Base-by-base conservation (phyloP, 202 grass and related monocot species). In the Dendrocalamus latiflorus region DNA sequence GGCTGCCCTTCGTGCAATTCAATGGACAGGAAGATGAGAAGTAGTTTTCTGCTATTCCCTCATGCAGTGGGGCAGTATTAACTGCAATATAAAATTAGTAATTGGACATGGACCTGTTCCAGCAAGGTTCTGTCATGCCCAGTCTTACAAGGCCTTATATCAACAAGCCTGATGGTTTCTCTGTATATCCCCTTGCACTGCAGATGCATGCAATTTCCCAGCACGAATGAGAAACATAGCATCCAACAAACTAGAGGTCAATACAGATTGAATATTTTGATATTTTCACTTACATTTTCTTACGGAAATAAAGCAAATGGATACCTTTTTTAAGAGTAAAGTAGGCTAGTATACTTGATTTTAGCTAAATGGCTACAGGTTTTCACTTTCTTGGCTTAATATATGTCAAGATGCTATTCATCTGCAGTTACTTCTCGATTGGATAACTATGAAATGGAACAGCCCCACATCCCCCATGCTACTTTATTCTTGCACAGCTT, bases 401-500 rank as follows among this genome's bases (percentile, higher is more conserved):
- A 47, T 26, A 47, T 22, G 9, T 16, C 13, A 21, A 49, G 3
- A 49, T 0, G 51, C 18, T n/a, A n/a, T n/a, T 8, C 51, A 54
- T 44, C 24, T 74, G 57, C 1, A 26, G 0, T 45, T 18, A 30
- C 41, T 18, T 44, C 34, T 36, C 34, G 34, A 36, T 36, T 36
- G 5, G 34, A 36, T 36, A 36, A 36, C 34, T 43, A 50, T 41
- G 26, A 66, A 56, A 20, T 44, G 15, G 9, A 74, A 80, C 58
- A 9, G 18, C 5, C 26, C 18, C 39, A 70, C 56, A 36, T 37
- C 42, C 38, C 18, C 9, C 20, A 30, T 81, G 37, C 41, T 21
- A 34, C 57, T 65, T 79, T 79, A 56, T 86, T 79, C 75, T 18
- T 22, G 26, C 26, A 61, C 59, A 39, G 61, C 69, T 67, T 66